Evolutionary conservation across 192 early-diverging fungal genomes (phyloP), one percentile per base, ranked within the genome.

Genomic region (Chytriomyces hyalinus): DNA sequence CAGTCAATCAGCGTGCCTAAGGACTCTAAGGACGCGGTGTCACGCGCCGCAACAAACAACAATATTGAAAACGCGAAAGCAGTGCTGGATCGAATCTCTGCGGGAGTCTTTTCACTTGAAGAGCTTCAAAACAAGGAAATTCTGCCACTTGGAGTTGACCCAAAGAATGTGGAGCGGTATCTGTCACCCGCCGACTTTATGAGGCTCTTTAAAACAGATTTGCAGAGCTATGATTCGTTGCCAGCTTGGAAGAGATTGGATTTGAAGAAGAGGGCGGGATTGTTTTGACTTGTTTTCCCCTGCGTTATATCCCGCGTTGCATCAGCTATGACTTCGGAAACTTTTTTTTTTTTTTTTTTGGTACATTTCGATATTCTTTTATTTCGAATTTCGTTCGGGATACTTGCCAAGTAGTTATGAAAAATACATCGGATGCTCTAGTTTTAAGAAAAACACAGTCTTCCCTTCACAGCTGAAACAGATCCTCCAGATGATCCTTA

Each of bases 81-180:
- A 15, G 46, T 75, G 36, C 26, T 75, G 44, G 53, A 48, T 11
- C 28, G 61, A 59, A 81, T 84, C 46, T 62, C 73, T 4, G 61
- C 6, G 5, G 72, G 70, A 8, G 53, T 72, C 6, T 81, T 77
- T 70, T 64, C 77, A 4, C 20, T 84, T 10, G 80, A 81, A 43
- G 80, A 50, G 62, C 73, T 84, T 44, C 47, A 53, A 57, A 46
- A 69, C 28, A 77, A 73, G 49, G 72, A 81, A 8, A 10, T 10
- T 24, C 61, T 84, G 10, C 83, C 83, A 8, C 13, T 84, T 48
- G 83, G 83, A 10, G 74, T 84, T 6, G 80, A 84, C 57, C 80
- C 80, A 5, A 11, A 67, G 20, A 80, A 78, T 62, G 72, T 81
- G 43, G 83, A 84, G 66, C 49, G n/a, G 44, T 69, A 84, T 63